These are phyloP conservation scores for Pseudofabraea citricarpa DNA, from an alignment of 2,329 filamentous ascomycete species.

Conservation along the genomic window DNA sequence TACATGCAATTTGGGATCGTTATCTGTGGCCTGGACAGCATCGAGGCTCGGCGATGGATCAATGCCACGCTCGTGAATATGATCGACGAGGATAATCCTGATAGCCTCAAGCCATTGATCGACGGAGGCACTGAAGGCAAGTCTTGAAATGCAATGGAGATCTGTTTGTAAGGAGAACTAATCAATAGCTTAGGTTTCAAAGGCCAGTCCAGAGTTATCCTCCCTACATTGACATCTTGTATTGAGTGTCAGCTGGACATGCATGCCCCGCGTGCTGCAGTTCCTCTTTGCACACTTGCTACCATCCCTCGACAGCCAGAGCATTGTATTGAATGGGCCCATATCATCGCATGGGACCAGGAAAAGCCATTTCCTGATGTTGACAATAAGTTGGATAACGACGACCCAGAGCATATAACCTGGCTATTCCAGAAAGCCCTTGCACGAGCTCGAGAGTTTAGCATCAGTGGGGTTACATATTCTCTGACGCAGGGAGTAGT, in stretches of 20 bases:
- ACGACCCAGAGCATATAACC: conserved; percentile 94
- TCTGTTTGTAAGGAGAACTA: too few relatives aligned
- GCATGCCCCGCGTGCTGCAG: conserved; percentile 94
- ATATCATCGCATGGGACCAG: conserved; percentile 94
- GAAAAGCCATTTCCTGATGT: conserved; percentile 69
- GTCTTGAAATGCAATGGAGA: too few relatives aligned
- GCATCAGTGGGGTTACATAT: conserved; percentile 90
- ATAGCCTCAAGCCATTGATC: conserved; percentile 87
- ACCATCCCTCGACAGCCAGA: conserved; percentile 95
- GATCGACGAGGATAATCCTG: conserved; percentile 77
- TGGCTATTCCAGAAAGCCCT: conserved; percentile 91
- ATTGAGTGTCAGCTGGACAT: conserved; percentile 98
- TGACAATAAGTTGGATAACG: conserved; percentile 69
- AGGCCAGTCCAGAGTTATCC: conserved; percentile 86
- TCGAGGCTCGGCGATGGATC: conserved; percentile 98
- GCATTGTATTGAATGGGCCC: conserved; percentile 98
- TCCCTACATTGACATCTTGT: conserved; percentile 89
- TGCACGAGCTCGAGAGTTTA: conserved; percentile 77
- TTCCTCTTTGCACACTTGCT: conserved; percentile 92
- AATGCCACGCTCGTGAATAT: conserved; percentile 89
- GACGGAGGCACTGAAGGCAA: conserved; percentile 90
- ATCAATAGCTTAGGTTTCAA: conserved; percentile 88
- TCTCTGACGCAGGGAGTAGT: conserved; percentile 94
- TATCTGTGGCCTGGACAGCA: conserved; percentile 91
- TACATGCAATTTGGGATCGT: conserved; percentile 96